Evolutionary conservation across 257 asterid genomes (phyloP).

Genomic region (Lithospermum erythrorhizon): DNA sequence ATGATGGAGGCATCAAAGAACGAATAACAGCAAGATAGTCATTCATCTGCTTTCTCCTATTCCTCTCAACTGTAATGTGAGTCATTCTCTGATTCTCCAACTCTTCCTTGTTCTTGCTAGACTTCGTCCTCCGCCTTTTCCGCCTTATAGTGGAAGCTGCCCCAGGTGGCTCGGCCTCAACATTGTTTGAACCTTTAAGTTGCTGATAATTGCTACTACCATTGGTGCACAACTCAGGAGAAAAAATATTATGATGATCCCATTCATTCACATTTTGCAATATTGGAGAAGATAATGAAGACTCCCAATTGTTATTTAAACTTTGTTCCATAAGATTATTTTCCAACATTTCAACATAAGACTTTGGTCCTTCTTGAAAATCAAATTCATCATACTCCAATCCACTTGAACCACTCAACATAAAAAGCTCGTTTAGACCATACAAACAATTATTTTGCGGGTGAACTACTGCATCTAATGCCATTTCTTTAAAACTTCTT

Average conservation of each 20-base stretch:
- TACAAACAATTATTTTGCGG: slow-evolving; percentile 26
- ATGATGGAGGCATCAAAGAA: slow-evolving; percentile 36
- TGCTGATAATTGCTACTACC: not conserved
- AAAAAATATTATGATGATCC: slow-evolving; percentile 19
- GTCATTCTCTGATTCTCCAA: slow-evolving; percentile 42
- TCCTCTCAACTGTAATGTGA: slow-evolving; percentile 41
- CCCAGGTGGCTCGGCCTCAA: slow-evolving; percentile 1
- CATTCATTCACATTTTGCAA: slow-evolving; percentile 17
- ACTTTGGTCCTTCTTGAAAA: slow-evolving; percentile 17
- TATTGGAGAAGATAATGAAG: slow-evolving; percentile 15
- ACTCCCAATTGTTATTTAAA: slow-evolving; percentile 16
- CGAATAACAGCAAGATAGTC: slow-evolving; percentile 36
- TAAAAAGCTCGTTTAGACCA: slow-evolving; percentile 21
- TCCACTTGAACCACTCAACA: slow-evolving; percentile 6
- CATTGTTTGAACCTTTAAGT: slow-evolving; percentile 7
- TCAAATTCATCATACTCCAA: slow-evolving; percentile 14
- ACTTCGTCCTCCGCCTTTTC: slow-evolving; percentile 30
- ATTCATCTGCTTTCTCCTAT: slow-evolving; percentile 36
- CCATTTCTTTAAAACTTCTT: slow-evolving; percentile 11
- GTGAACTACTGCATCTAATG: slow-evolving; percentile 26
- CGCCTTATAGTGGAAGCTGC: slow-evolving; percentile 15
- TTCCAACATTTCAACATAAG: slow-evolving; percentile 15
- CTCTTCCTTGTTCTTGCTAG: slow-evolving; percentile 31
- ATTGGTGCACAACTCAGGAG: slow-evolving; percentile 14
- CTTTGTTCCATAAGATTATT: slow-evolving; percentile 9